Base-by-base conservation (phyloP, 2,329 filamentous ascomycete genomes). In the Beauveria varroae region DNA sequence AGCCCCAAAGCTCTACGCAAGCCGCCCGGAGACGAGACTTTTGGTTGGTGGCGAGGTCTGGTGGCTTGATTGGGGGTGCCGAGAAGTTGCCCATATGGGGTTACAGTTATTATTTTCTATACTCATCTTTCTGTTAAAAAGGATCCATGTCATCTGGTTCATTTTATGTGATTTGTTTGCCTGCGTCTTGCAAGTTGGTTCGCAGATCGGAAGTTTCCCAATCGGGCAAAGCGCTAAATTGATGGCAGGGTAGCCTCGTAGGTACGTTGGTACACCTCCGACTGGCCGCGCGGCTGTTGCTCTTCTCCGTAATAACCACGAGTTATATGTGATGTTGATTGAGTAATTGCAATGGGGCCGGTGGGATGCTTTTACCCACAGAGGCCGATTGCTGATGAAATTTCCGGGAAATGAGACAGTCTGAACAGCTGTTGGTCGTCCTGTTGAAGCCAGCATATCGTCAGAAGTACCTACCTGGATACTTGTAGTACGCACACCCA, bases 1-100 rank as follows among this genome's bases (percentile, higher is more conserved):
- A 53, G 50, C 51, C 51, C 41, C 58, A 41, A 10, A 44, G 47
- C 47, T 43, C 24, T 59, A 59, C 57, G 57, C 57, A 59, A 59
- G 57, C 57, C 43, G 22, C 37, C 18, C 10, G 18, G 3, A 30
- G 47, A 37, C 34, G 34, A 37, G 12, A 37, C 0, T 16, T 37
- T 14, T 16, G 5, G 34, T 37, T 37, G 34, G 47, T 34, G 55
- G 30, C 22, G 44, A 30, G 16, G 53, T 28, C 7, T 14, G 28
- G 20, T 54, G 34, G 20, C 14, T 20, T n/a, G 28, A 22, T 14
- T 12, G 20, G 10, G 20, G 8, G 20, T 7, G 14, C 14, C 46
- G 46, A 37, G 46, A 49, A 49, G 24, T 34, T 54, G 51, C 22
- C 14, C 16, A 40, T 12, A 34, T 37, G 12, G 34, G 12, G 14